These are phyloP conservation scores for Alloteropsis angusta DNA, from an alignment of 202 grass and related monocot species.

Conservation along the genomic window DNA sequence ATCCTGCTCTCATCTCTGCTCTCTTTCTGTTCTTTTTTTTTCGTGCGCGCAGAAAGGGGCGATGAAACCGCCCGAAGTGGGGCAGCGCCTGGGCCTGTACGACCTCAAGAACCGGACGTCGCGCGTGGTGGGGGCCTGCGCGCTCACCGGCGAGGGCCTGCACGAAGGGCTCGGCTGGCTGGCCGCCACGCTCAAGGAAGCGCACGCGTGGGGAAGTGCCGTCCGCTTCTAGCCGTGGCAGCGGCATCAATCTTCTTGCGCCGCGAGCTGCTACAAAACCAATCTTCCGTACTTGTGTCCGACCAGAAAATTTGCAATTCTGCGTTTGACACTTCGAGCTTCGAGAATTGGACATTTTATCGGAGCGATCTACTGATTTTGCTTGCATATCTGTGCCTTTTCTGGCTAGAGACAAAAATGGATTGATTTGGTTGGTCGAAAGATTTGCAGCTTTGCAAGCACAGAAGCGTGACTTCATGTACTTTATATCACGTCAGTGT, in stretches of 20 bases:
- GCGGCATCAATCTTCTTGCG: no score
- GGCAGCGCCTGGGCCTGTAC: constrained; percentile 12
- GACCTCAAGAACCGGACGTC: constrained; percentile 13
- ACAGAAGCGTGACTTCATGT: no score
- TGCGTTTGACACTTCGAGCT: no score
- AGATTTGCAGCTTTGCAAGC: not conserved
- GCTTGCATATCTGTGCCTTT: not conserved
- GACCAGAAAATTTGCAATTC: not conserved
- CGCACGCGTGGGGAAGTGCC: constrained; percentile 13
- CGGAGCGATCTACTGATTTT: not conserved
- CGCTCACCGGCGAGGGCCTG: constrained; percentile 4
- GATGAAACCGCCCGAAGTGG: constrained; percentile 16
- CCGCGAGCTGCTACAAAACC: not conserved
- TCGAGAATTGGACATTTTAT: no score
- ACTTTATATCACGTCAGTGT: no score
- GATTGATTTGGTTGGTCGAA: not conserved
- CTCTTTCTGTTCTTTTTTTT: no score
- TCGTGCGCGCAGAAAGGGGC: not conserved
- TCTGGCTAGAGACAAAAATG: not conserved
- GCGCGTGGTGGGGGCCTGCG: constrained; percentile 15
- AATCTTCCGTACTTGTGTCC: not conserved
- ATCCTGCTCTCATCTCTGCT: not conserved
- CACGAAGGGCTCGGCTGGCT: constrained; percentile 10
- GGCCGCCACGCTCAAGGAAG: constrained; percentile 7
- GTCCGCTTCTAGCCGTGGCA: constrained; percentile 9